Conservation (phyloP, 306 rosid genomes). For the Gastrolobium bilobum region DNA sequence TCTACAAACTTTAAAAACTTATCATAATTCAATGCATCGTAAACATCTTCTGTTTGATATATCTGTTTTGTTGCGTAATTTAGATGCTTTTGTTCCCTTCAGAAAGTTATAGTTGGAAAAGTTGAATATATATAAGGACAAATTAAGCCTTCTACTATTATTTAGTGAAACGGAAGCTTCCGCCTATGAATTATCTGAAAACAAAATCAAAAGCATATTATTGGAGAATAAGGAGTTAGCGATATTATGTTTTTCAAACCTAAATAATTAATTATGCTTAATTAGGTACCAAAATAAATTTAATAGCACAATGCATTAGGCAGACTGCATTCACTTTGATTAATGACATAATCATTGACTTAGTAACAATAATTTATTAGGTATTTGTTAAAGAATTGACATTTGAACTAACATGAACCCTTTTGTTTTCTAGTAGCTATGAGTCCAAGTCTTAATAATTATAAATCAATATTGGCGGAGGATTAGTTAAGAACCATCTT, state of each 20-base stretch:
- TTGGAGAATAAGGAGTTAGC: constrained; percentile 18
- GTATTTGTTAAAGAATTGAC: constrained; percentile 56
- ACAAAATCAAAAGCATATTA: constrained; percentile 3
- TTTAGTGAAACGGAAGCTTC: not conserved
- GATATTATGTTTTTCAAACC: not conserved
- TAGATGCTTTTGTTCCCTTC: not conserved
- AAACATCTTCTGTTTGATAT: constrained; percentile 6
- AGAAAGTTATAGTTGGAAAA: constrained; percentile 7
- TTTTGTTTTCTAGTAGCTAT: constrained; percentile 6
- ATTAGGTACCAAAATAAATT: constrained; percentile 41
- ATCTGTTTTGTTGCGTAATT: constrained; percentile 21
- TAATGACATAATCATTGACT: constrained; percentile 45
- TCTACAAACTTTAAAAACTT: not conserved
- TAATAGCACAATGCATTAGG: constrained; percentile 42
- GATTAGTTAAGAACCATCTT: constrained; percentile 39
- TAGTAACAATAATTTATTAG: constrained; percentile 41
- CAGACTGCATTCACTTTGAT: constrained; percentile 43
- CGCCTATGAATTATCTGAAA: not conserved
- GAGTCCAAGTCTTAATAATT: constrained; percentile 24
- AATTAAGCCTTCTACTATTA: not conserved
- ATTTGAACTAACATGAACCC: constrained; percentile 39
- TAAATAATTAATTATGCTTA: constrained; percentile 25
- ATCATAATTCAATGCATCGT: constrained; percentile 9
- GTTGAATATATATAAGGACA: not conserved
- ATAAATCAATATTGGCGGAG: not conserved